Percentiles rank a stretch among this genome's conserved stretches.
Conservation (phyloP, 208 protist genomes). For the Endotrypanum monterogeii region DNA sequence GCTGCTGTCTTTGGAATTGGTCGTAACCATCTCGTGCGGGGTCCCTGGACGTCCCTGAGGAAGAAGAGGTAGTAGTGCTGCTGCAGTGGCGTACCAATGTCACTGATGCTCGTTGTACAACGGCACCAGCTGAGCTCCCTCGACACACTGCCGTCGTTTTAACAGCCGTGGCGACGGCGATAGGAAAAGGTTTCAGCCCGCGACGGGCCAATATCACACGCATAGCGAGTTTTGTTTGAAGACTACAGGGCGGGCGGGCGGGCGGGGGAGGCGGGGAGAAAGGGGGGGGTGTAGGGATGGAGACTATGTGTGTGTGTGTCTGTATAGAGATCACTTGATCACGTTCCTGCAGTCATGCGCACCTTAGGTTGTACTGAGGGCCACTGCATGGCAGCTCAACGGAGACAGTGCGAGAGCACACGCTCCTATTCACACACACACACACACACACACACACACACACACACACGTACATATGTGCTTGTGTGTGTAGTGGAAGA, state of each 20-base stretch:
- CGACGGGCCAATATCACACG: not conserved
- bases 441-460: not conserved
- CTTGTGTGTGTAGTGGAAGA: not conserved
- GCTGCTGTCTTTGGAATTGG: constrained; percentile 42
- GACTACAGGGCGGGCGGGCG: not conserved
- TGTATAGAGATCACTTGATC: not conserved
- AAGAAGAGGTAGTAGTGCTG: not conserved
- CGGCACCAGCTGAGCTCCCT: not conserved
- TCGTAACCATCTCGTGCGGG: constrained; percentile 18
- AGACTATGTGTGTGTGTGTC: not conserved
- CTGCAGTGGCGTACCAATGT: constrained; percentile 1
- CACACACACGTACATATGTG: not conserved
- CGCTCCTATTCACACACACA: not conserved
- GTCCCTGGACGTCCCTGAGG: not conserved
- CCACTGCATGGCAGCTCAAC: not conserved
- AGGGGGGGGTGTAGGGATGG: not conserved
- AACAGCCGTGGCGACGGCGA: not conserved
- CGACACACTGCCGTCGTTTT: not conserved
- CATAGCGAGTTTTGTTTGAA: not conserved
- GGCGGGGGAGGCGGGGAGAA: too few species aligned
- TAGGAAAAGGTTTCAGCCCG: not conserved
- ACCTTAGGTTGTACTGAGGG: not conserved
- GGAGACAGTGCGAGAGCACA: too few species aligned
- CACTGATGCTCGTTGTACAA: not conserved
- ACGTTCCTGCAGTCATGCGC: not conserved